Base-by-base conservation (phyloP, 257 asterid genomes). In the Nicotiana knightiana region DNA sequence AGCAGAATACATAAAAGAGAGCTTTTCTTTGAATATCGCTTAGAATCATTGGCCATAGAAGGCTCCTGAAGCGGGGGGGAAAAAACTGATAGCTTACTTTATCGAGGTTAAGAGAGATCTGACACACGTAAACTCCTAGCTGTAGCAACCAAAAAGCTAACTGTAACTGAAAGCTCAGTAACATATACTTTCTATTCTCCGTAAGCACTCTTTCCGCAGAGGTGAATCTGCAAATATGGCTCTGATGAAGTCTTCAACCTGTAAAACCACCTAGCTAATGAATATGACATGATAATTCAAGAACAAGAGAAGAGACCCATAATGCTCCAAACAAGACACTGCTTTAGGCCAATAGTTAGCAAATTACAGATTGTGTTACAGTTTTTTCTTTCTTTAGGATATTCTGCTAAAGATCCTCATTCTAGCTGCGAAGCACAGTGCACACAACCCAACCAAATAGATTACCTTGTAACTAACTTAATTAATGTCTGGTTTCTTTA, bases 161-260 rank as follows among this genome's bases (percentile, higher is more conserved):
- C 63, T 75, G 80, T 16, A 51, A 75, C 28, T 75, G 43, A 75
- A 51, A 51, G 80, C 26, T 28, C 30, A 11, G 28, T 75, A 51
- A 75, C 17, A 75, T 75, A 55, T 53, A 81, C 87, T 85, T 78
- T 87, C 93, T 64, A 96, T 90, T 87, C 95, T 91, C 83, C 87
- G 85, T 82, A 96, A 85, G 91, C 97, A 94, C 85, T 94, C 97
- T 89, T 86, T 94, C 85, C 99, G 89, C 89, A 96, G 81, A 62
- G 97, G 94, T 57, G 99, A 93, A 87, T 94, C 95, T 35, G 98
- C 85, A 85, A 93, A 94, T 89, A 96, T 94, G 85, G 99, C 97
- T 88, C 90, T 85, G 79, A 96, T 89, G 85, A 96, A 96, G 85
- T 93, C 93, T 88, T 91, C 90, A 79, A 96, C 92, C 98, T 96